Base-by-base conservation (phyloP, 1,139 yeast species). In the Hyphopichia burtonii region DNA sequence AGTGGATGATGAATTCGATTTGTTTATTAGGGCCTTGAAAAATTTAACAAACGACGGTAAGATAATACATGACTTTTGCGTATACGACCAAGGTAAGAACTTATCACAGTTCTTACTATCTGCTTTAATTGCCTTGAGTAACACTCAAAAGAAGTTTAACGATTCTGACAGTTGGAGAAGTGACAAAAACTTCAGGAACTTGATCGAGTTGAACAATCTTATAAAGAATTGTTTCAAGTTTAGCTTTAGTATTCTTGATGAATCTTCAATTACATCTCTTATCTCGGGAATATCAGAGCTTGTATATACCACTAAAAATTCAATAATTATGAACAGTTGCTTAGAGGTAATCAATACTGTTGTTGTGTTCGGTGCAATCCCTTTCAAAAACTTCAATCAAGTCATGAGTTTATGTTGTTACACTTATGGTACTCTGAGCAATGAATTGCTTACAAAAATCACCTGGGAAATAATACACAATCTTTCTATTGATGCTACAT, bases 1-100 rank as follows among this genome's bases (percentile, higher is more conserved):
- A 16, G 36, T 68, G 6, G 95, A 86, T 57, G 65, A 66, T 0
- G 77, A 76, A 34, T 75, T 82, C 50, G 81, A 77, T 37, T 54
- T 76, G 15, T 80, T 82, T 41, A 55, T 87, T 14, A 54, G 59
- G 12, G 83, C 86, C 3, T 57, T 88, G 34, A 60, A 61, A 31
- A 56, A 61, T 0, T 66, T 88, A 37, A 81, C 95, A 0, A 71
- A 74, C 32, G 70, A 78, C 46, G 95, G 94, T 0, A 66, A 74
- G 36, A 82, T 82, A 41, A 64, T 84, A 37, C 76, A 76, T 43
- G 87, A 82, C 38, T 70, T 82, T 40, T 73, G 79, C 41, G 68
- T 80, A 15, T 74, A 76, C 32, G 74, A 74, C 40, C 63, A 60
- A 19, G 63, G 63, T 7, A 55, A 55, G 36, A 78, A 81, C 28